Conservation (phyloP, 78 protist genomes). For the Pigoraptor vietnamica region DNA sequence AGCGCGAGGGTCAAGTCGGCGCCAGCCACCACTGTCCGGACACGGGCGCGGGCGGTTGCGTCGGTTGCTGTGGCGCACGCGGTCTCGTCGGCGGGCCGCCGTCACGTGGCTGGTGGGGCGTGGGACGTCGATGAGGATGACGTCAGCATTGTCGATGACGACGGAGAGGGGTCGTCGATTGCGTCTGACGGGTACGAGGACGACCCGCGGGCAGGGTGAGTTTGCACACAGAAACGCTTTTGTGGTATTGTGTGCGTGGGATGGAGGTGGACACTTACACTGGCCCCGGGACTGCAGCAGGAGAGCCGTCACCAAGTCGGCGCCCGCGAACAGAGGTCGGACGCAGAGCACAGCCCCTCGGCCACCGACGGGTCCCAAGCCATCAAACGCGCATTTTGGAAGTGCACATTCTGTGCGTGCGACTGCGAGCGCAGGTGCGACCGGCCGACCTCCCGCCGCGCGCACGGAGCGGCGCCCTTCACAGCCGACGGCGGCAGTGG, state of each 20-base stretch:
- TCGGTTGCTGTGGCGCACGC: not conserved
- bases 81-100: not conserved
- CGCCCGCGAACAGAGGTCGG: too few species aligned
- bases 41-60: not conserved
- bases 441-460: too few species aligned
- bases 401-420: too few species aligned
- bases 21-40: not conserved
- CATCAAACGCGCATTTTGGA: too few species aligned
- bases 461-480: too few species aligned
- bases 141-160: not conserved
- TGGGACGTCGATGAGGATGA: not conserved
- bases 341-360: too few species aligned
- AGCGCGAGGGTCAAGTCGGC: not conserved
- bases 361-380: too few species aligned
- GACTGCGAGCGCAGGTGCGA: too few species aligned
- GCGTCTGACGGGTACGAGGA: not conserved
- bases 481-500: not conserved
- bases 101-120: not conserved
- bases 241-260: not conserved
- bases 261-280: too few species aligned
- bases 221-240: not conserved
- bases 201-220: not conserved
- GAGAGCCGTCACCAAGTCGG: too few species aligned
- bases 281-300: too few species aligned
- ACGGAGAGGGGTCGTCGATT: not conserved